These are phyloP conservation scores for Candida ipomoeae DNA, from an alignment of 805 yeast genomes.

Conservation along the genomic window DNA sequence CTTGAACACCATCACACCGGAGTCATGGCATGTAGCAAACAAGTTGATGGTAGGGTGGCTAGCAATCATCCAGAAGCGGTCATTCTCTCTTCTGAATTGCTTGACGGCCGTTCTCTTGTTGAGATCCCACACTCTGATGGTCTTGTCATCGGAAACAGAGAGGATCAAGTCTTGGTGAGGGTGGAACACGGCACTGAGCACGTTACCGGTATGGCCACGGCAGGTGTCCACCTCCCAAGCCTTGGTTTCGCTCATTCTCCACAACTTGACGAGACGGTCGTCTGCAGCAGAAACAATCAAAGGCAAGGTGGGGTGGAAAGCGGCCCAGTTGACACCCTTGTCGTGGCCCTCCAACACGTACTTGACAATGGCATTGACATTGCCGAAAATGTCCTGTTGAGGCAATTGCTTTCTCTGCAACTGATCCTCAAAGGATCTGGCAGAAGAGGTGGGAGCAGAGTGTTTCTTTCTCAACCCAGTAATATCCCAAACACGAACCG, in stretches of 20 bases:
- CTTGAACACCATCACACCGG: conserved; percentile 97
- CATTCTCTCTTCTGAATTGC: conserved; percentile 89
- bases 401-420: conserved; percentile 60
- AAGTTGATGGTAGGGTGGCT: conserved; percentile 87
- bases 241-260: conserved; percentile 96
- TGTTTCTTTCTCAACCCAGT: conserved; percentile 92
- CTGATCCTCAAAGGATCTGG: conserved; percentile 58
- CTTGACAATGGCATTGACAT: conserved; percentile 89
- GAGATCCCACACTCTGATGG: conserved; percentile 94
- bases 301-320: conserved; percentile 96
- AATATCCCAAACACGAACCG: conserved; percentile 99
- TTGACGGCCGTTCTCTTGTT: conserved; percentile 90
- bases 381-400: conserved; percentile 91
- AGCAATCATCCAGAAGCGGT: conserved; percentile 89
- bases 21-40: conserved; percentile 95
- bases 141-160: conserved; percentile 94
- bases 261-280: conserved; percentile 88
- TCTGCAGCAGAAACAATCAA: conserved; percentile 94
- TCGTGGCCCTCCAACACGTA: conserved; percentile 97
- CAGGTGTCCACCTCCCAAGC: conserved; percentile 99
- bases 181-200: conserved; percentile 84
- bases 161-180: conserved; percentile 89
- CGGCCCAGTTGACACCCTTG: conserved; percentile 97
- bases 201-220: conserved; percentile 95
- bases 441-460: conserved; percentile 63